Conservation (phyloP, 768 basidiomycete genomes). For the Favolaschia claudopus region DNA sequence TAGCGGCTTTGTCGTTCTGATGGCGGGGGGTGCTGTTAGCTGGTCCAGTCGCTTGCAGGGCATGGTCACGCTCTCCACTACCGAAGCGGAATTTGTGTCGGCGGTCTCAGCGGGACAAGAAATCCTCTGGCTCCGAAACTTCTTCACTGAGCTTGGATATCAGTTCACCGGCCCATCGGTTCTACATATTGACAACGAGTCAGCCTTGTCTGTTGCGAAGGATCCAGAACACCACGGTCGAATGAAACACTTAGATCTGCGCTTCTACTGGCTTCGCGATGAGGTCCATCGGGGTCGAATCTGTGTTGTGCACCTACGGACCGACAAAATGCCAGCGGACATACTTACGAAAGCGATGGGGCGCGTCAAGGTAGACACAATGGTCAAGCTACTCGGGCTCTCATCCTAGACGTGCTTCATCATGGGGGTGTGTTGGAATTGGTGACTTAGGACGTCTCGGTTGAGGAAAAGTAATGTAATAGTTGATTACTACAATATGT, state of each 20-base stretch:
- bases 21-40: constrained; percentile 27
- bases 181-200: constrained; percentile 37
- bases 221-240: too few relatives aligned
- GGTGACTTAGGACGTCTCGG: too few relatives aligned
- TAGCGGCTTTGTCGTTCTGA: constrained; percentile 36
- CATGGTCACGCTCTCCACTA: constrained; percentile 42
- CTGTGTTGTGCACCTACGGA: too few relatives aligned
- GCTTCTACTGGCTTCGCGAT: neutral
- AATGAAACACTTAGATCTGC: neutral
- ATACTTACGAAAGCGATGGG: too few relatives aligned
- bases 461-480: too few relatives aligned
- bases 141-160: constrained; percentile 34
- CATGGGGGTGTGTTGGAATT: too few relatives aligned
- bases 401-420: too few relatives aligned
- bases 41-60: neutral
- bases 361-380: too few relatives aligned
- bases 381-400: too few relatives aligned
- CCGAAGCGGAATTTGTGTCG: constrained; percentile 48
- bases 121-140: constrained; percentile 36
- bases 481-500: too few relatives aligned
- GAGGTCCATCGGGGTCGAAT: too few relatives aligned
- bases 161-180: neutral
- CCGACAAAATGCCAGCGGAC: too few relatives aligned
- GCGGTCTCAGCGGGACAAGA: constrained; percentile 36
- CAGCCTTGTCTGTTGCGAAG: constrained; percentile 36